Base-by-base conservation (phyloP, 371 early-diverging fungal genomes). In the Parasitella parasitica region DNA sequence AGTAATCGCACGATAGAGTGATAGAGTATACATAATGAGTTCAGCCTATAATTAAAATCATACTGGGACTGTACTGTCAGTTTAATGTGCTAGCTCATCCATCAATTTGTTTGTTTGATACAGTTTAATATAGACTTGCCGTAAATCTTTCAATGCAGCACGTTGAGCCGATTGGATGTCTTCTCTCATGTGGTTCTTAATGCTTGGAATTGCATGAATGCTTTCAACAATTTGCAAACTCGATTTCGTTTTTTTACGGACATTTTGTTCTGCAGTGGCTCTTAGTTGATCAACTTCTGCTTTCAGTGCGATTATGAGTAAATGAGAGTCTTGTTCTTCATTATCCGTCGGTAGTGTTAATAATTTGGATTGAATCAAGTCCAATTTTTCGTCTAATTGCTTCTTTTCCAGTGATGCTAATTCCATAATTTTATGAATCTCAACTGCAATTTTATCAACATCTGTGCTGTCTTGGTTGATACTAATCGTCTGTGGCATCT, bases 281-380 rank as follows among this genome's bases (percentile, higher is more conserved):
- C 63, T 34, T 32, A 63, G 34, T 3, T 51, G 51, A 28, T 57
- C 63, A 6, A 63, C 26, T 18, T 63, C 63, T 28, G 55, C 12
- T 24, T 63, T 63, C n/a, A 63, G 24, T 30, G 63, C 63, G 16
- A 12, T 13, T n/a, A 37, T 28, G 6, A 53, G 15, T 18, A 63
- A 34, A 15, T 36, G 28, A 4, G 28, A 12, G 24, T 62, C 39
- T 22, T 54, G 13, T 15, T 38, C 22, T 0, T 18, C 28, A 12
- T 6, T 22, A 18, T 38, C 26, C 13, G 13, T 38, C 11, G 26
- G 27, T 0, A 28, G 13, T 15, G 11, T 4, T 13, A 15, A 24
- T 7, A 60, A 8, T n/a, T 24, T 27, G 15, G 37, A 8, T 18
- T 51, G 51, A 6, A 63, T 32, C 6, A 51, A 24, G 15, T 22